phyloP scores from a whole-genome alignment of 805 yeast species.

The Kregervanrija fluxuum region DNA sequence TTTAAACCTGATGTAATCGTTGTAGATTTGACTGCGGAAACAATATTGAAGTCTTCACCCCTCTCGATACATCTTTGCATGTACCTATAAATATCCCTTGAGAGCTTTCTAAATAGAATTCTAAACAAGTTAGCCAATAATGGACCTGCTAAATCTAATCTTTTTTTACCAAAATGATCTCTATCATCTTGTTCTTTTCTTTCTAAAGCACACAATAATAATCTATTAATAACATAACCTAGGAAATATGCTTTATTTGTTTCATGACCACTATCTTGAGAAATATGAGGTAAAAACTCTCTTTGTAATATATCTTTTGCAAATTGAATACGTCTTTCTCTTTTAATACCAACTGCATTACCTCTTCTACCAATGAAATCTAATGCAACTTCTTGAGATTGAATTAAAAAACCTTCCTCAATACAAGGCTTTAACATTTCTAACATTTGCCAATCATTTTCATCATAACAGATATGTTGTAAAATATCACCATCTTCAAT shows the following conservation, averaged over 20 bases:
- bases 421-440: conserved; percentile 99
- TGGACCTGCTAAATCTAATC: conserved; percentile 98
- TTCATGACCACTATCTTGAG: conserved; percentile 95
- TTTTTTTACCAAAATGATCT: conserved; percentile 98
- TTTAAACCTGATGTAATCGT: conserved; percentile 96
- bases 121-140: conserved; percentile 92
- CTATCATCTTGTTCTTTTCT: conserved; percentile 98
- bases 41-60: conserved; percentile 92
- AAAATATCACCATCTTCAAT: conserved; percentile 98
- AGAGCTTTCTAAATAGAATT: conserved; percentile 84
- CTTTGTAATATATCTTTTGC: conserved; percentile 95
- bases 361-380: conserved; percentile 99
- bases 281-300: conserved; percentile 93
- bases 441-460: conserved; percentile 98
- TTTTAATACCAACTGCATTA: conserved; percentile 90
- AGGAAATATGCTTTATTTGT: conserved; percentile 94
- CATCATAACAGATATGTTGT: conserved; percentile 97
- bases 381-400: conserved; percentile 95
- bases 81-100: conserved; percentile 94
- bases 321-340: conserved; percentile 96
- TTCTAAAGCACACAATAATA: conserved; percentile 90
- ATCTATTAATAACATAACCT: conserved; percentile 96
- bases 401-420: conserved; percentile 97
- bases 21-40: conserved; percentile 93
- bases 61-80: conserved; percentile 99